These are phyloP conservation scores for Neurospora sp. DNA, from an alignment of 495 filamentous ascomycete species.

Conservation along the genomic window DNA sequence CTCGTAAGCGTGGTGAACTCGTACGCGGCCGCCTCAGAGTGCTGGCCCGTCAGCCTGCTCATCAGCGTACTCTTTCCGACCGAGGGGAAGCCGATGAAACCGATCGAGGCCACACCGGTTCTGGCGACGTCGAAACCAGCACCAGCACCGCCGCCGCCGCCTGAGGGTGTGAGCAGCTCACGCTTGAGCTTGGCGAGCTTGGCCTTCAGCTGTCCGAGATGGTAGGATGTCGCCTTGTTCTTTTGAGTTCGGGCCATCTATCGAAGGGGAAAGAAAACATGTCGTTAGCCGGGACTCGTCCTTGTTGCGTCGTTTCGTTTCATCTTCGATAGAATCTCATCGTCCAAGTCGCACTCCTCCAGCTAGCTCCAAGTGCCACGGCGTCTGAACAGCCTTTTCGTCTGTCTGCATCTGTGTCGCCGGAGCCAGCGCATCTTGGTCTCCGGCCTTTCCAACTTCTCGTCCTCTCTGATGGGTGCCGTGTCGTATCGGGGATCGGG, in stretches of 20 bases:
- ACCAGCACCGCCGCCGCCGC: conserved; percentile 71
- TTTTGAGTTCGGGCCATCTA: conserved; percentile 95
- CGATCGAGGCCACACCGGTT: conserved; percentile 93
- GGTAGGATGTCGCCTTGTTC: conserved; percentile 92
- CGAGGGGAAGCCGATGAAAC: conserved; percentile 81
- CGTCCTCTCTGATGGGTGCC: not conserved
- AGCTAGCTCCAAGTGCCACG: not conserved
- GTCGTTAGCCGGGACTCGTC: not conserved
- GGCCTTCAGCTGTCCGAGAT: conserved; percentile 85
- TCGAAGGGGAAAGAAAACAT: not conserved
- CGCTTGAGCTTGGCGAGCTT: conserved; percentile 97
- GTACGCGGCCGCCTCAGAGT: conserved; percentile 94
- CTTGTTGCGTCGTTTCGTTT: not conserved
- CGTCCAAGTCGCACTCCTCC: not conserved
- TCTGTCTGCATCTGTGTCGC: not conserved
- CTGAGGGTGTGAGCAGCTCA: conserved; percentile 80
- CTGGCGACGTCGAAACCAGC: conserved; percentile 96
- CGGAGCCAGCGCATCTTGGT: not conserved
- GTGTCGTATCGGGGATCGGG: not conserved
- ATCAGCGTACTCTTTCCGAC: conserved; percentile 97
- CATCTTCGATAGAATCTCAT: conserved; percentile 5
- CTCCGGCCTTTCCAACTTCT: not conserved
- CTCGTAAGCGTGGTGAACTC: conserved; percentile 98
- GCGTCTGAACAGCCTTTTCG: not conserved
- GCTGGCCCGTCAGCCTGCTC: conserved; percentile 87